Percentiles rank a stretch among this genome's conserved stretches.
Evolutionary conservation across 2,329 filamentous ascomycete species (phyloP).

Genomic region (Botrytis elliptica): DNA sequence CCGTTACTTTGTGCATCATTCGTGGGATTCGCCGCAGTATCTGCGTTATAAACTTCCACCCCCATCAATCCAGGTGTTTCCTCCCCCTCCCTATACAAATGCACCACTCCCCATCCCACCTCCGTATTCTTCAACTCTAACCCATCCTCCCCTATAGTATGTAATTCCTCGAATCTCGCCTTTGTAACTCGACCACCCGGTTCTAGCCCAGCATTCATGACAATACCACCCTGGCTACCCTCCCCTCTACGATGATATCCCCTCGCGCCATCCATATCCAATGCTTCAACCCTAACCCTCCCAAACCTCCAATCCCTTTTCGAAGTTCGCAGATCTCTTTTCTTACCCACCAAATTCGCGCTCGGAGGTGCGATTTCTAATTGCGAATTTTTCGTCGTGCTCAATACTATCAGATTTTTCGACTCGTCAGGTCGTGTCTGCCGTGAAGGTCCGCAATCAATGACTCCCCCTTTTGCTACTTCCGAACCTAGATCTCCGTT

Average conservation of each 20-base stretch:
- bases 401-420: conserved; percentile 1
- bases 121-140: conserved; percentile 71
- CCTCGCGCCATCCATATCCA: conserved; percentile 61
- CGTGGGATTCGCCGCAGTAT: neutral
- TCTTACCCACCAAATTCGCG: conserved; percentile 37
- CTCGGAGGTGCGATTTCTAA: conserved; percentile 32
- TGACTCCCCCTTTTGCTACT: conserved; percentile 22
- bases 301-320: conserved; percentile 78
- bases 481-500: no score
- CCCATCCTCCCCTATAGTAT: neutral
- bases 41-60: conserved; percentile 33
- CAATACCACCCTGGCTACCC: conserved; percentile 26
- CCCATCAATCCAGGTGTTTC: conserved; percentile 63
- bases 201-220: conserved; percentile 39
- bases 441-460: conserved; percentile 41
- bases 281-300: conserved; percentile 72
- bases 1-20: conserved; percentile 33
- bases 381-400: conserved; percentile 27
- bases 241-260: conserved; percentile 49
- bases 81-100: conserved; percentile 83
- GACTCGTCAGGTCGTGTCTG: neutral
- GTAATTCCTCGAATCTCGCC: conserved; percentile 67
- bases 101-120: conserved; percentile 87
- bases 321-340: conserved; percentile 44
- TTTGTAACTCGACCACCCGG: conserved; percentile 69